These are phyloP conservation scores for Epichloe glyceriae DNA, from an alignment of 2,329 filamentous ascomycete species.

Conservation along the genomic window DNA sequence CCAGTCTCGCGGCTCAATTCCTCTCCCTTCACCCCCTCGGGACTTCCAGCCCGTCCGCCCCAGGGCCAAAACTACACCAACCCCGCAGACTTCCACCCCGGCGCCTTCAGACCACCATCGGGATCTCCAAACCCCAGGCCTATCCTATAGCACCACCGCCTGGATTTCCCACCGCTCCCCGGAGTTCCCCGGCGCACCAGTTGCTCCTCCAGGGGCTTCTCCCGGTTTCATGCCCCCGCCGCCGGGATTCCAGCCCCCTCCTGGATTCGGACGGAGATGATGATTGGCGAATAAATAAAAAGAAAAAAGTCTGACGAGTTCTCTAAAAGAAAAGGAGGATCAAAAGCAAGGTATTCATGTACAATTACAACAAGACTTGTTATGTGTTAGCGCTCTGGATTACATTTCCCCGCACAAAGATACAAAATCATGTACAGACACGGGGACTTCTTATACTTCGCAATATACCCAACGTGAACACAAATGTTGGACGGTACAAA, in stretches of 20 bases:
- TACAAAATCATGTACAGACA: background rate
- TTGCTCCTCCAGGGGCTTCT: conserved; percentile 28
- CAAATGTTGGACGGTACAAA: too few relatives aligned
- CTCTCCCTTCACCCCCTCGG: conserved; percentile 37
- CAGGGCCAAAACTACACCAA: conserved; percentile 34
- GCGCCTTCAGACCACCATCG: conserved; percentile 25
- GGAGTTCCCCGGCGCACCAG: conserved; percentile 13
- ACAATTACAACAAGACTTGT: background rate
- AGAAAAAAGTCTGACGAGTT: background rate
- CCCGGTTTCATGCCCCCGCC: conserved; percentile 29
- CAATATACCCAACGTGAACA: too few relatives aligned
- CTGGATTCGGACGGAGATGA: conserved; percentile 25
- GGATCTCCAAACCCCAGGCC: conserved; percentile 26
- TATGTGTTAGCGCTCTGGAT: background rate
- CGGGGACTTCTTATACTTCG: too few relatives aligned
- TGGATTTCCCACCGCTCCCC: conserved; percentile 26
- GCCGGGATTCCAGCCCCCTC: conserved; percentile 33
- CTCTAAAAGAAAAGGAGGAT: background rate
- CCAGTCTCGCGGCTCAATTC: conserved; percentile 16
- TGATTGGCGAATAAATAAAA: background rate
- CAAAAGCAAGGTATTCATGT: background rate
- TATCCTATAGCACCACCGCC: conserved; percentile 27
- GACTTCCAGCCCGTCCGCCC: conserved; percentile 36
- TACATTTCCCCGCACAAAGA: background rate
- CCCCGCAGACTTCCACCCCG: conserved; percentile 35